These are phyloP conservation scores for Metschnikowia borealis DNA, from an alignment of 805 yeast genomes.

Conservation along the genomic window DNA sequence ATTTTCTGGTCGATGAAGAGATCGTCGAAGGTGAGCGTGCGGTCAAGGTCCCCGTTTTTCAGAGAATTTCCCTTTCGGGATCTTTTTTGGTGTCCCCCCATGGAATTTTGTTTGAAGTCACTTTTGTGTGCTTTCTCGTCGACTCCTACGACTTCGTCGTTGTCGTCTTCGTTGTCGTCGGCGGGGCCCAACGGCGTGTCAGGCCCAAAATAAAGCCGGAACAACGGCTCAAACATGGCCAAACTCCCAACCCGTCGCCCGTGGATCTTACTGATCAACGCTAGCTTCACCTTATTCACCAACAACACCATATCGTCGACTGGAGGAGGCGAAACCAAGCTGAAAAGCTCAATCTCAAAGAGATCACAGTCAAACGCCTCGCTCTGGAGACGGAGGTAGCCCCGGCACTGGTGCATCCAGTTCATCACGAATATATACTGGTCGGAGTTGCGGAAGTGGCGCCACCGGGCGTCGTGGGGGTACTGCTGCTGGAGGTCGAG, in stretches of 20 bases:
- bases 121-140: no score
- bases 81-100: no score
- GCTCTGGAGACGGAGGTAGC: constrained; percentile 44
- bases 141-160: constrained; percentile 14
- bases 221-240: constrained; percentile 31
- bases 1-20: constrained; percentile 46
- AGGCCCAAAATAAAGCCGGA: constrained; percentile 32
- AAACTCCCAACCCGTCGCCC: constrained; percentile 30
- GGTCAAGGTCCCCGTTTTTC: constrained; percentile 1
- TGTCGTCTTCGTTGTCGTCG: constrained; percentile 20
- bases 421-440: constrained; percentile 35
- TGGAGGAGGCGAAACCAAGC: constrained; percentile 31
- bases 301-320: constrained; percentile 34
- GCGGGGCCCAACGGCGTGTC: constrained; percentile 29
- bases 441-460: constrained; percentile 16
- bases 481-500: constrained; percentile 10
- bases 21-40: constrained; percentile 26
- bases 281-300: constrained; percentile 40
- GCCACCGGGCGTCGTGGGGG: constrained; percentile 18
- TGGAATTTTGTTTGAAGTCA: no score
- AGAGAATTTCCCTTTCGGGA: neutral
- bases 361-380: constrained; percentile 57
- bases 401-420: constrained; percentile 56
- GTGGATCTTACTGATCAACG: constrained; percentile 38
- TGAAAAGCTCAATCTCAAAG: constrained; percentile 58